Conservation (phyloP, 2,329 filamentous ascomycete genomes). For the Conoideocrella luteorostrata region DNA sequence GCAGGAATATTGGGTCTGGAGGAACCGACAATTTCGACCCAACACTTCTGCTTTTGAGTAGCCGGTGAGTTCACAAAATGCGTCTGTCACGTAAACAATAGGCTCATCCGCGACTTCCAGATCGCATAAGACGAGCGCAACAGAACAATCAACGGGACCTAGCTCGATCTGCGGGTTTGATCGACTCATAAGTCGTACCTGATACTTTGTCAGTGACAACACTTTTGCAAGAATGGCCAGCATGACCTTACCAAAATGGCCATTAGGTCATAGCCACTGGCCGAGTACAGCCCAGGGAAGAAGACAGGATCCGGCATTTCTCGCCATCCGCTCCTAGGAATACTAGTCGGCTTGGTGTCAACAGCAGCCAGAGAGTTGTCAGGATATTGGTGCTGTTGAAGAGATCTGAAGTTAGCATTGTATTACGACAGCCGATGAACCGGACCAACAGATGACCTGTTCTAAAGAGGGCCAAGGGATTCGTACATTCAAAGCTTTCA, state of each 20-base stretch:
- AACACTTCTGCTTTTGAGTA: slow-evolving; percentile 69
- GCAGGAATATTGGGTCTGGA: slow-evolving; percentile 65
- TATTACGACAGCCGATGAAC: background rate
- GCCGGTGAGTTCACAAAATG: slow-evolving; percentile 72
- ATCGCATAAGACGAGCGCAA: slow-evolving; percentile 77
- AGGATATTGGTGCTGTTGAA: slow-evolving; percentile 15
- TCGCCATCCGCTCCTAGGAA: slow-evolving; percentile 16
- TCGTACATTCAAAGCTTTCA: slow-evolving; percentile 27
- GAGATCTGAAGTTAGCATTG: background rate
- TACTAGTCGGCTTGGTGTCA: background rate
- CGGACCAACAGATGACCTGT: background rate
- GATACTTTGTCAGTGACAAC: slow-evolving; percentile 1
- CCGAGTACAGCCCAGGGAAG: slow-evolving; percentile 49
- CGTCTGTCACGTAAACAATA: slow-evolving; percentile 78
- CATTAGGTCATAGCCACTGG: slow-evolving; percentile 51
- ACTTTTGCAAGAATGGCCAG: too few relatives aligned
- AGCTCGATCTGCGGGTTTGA: slow-evolving; percentile 72
- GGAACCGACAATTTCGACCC: slow-evolving; percentile 76
- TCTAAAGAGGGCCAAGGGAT: background rate
- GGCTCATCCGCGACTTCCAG: slow-evolving; percentile 66
- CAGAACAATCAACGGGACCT: slow-evolving; percentile 77
- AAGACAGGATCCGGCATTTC: slow-evolving; percentile 40
- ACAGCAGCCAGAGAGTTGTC: slow-evolving; percentile 1
- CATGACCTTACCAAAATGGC: slow-evolving; percentile 48
- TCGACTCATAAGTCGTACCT: slow-evolving; percentile 59